phyloP scores from a whole-genome alignment of 2,329 filamentous ascomycete genomes.

The Colletotrichum somersetense region DNA sequence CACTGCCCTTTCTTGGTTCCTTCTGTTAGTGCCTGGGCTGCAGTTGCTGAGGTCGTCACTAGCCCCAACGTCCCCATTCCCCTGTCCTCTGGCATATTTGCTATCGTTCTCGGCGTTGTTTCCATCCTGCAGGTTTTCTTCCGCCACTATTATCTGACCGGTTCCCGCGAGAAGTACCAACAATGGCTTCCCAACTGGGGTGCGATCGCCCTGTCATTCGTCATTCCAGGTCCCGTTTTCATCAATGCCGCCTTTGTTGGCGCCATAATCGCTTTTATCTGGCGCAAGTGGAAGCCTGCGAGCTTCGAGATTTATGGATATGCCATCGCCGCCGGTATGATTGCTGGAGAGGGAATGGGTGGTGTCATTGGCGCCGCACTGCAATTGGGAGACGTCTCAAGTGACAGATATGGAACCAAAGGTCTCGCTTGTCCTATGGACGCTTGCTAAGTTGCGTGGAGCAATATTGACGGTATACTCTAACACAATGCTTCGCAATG shows the following conservation, averaged over 20 bases:
- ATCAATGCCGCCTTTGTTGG: constrained; percentile 71
- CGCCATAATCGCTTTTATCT: constrained; percentile 63
- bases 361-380: constrained; percentile 62
- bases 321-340: constrained; percentile 70
- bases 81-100: constrained; percentile 66
- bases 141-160: constrained; percentile 67
- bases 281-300: constrained; percentile 65
- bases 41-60: constrained; percentile 71
- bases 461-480: too few species aligned
- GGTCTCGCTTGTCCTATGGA: constrained; percentile 49
- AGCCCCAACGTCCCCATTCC: constrained; percentile 69
- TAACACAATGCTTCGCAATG: too few species aligned
- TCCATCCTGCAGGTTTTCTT: constrained; percentile 65
- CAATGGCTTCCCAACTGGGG: constrained; percentile 73
- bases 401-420: constrained; percentile 50
- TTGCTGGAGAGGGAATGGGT: constrained; percentile 73
- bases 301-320: constrained; percentile 71
- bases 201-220: constrained; percentile 70
- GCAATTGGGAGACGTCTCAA: constrained; percentile 51
- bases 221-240: constrained; percentile 68
- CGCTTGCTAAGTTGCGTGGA: constrained; percentile 44
- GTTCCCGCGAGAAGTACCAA: constrained; percentile 65
- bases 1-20: constrained; percentile 68
- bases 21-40: constrained; percentile 71
- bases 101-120: constrained; percentile 66